Conservation (phyloP, 768 basidiomycete genomes). For the Pleurotus giganteus region DNA sequence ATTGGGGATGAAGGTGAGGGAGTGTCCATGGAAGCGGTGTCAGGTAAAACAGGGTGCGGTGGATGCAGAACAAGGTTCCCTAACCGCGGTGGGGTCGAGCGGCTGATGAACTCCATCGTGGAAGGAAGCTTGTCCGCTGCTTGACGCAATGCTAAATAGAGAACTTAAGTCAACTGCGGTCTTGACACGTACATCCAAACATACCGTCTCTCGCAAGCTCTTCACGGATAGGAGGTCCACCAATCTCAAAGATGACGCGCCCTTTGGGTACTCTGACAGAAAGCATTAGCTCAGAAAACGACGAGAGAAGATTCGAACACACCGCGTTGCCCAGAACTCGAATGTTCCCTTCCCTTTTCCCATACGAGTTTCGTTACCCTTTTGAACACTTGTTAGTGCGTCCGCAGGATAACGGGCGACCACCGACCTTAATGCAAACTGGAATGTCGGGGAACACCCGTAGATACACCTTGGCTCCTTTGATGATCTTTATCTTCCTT, state of each 20-base stretch:
- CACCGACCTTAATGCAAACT: conserved; percentile 90
- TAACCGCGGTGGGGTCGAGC: conserved; percentile 65
- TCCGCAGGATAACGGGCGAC: background rate
- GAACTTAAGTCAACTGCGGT: conserved; percentile 7
- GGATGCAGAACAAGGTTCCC: conserved; percentile 50
- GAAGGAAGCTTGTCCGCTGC: conserved; percentile 89
- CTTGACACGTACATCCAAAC: conserved; percentile 16
- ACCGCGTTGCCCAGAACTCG: conserved; percentile 97
- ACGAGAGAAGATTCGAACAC: conserved; percentile 20
- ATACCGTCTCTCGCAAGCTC: conserved; percentile 90
- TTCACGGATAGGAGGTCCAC: conserved; percentile 84
- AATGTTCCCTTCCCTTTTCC: conserved; percentile 98
- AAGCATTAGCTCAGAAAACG: background rate
- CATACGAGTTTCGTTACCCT: conserved; percentile 99
- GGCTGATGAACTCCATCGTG: conserved; percentile 81
- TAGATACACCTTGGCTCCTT: conserved; percentile 83
- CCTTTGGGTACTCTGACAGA: conserved; percentile 73
- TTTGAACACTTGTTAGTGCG: background rate
- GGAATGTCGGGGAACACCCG: conserved; percentile 96
- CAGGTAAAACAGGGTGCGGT: conserved; percentile 1
- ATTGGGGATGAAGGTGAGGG: too few species aligned
- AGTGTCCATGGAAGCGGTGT: background rate
- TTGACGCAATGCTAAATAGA: conserved; percentile 71
- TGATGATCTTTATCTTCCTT: conserved; percentile 85
- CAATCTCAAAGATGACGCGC: conserved; percentile 92